Evolutionary conservation across 148 eudicot genomes (phyloP), one percentile per base, ranked within the genome.

Genomic region (Limonium bicolor): DNA sequence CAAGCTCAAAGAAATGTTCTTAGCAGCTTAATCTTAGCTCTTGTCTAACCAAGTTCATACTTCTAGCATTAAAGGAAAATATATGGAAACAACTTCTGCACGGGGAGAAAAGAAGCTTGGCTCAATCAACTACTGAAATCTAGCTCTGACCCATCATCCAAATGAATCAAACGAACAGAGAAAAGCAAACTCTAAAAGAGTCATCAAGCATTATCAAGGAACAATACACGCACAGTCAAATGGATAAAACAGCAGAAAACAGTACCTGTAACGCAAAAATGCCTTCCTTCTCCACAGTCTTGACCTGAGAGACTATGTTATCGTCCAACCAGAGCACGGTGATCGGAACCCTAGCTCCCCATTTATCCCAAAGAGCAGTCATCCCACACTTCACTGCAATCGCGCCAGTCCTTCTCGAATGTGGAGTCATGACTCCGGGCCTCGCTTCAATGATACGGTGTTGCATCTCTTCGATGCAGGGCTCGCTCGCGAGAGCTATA

Each of bases 331-430:
- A 84, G 27, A 90, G 82, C 18, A 90, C 39, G 11, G 80, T 65
- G 18, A 80, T 65, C 0, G 97, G 97, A 62, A 90, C 70, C 36
- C 93, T 64, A 2, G 66, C 72, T 5, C 97, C 97, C 97, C 97
- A 90, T 53, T 84, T 90, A 38, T 90, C 97, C 97, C 97, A 90
- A 49, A 80, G 53, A 0, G 87, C 95, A 35, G 69, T 70, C 97
- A 90, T 84, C 37, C 97, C 95, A 55, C 97, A 90, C 56, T 90
- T 90, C 11, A 90, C 62, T 12, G 87, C 97, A 16, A 90, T 77
- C 14, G 65, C 55, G 0, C 97, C 97, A 7, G 86, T 84, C 40
- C 97, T 55, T 36, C 31, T 75, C 12, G 97, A 90, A 0, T 60
- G 41, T n/a, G 67, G 68, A 16, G 56, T 60, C 97, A 90, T 90